These are phyloP conservation scores for Aspergillus udagawae DNA, from an alignment of 2,329 filamentous ascomycete genomes.

Conservation along the genomic window DNA sequence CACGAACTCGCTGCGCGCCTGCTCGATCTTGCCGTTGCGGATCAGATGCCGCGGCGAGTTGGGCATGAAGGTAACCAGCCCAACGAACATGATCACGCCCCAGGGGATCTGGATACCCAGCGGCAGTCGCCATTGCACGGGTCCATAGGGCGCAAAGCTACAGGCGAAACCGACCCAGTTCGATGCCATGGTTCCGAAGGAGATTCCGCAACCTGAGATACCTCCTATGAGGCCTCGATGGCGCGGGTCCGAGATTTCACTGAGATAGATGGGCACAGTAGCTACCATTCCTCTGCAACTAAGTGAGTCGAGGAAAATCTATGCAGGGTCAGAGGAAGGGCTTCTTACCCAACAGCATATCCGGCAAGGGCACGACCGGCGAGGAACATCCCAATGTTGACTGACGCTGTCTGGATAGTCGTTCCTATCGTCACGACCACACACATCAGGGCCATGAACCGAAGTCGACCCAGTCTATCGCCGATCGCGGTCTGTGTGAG, in stretches of 20 bases:
- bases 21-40: slow-evolving; percentile 46
- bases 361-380: slow-evolving; percentile 48
- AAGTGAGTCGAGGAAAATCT: neutral
- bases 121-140: slow-evolving; percentile 53
- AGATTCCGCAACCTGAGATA: slow-evolving; percentile 52
- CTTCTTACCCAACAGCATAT: slow-evolving; percentile 42
- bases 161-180: slow-evolving; percentile 58
- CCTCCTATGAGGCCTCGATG: slow-evolving; percentile 53
- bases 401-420: slow-evolving; percentile 51
- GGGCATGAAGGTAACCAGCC: slow-evolving; percentile 54
- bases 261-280: slow-evolving; percentile 54
- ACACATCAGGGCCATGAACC: slow-evolving; percentile 54
- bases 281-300: slow-evolving; percentile 43
- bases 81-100: slow-evolving; percentile 53
- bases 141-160: slow-evolving; percentile 51
- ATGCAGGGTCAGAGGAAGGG: neutral
- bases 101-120: slow-evolving; percentile 55
- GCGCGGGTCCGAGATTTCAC: slow-evolving; percentile 49
- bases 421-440: slow-evolving; percentile 53
- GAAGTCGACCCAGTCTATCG: slow-evolving; percentile 51
- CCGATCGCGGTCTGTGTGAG: slow-evolving; percentile 51
- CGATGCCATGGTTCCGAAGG: slow-evolving; percentile 53
- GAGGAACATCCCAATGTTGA: slow-evolving; percentile 54
- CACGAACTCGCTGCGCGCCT: slow-evolving; percentile 47
- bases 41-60: slow-evolving; percentile 54